Percentiles rank a stretch among this genome's conserved stretches.
Evolutionary conservation across 2,329 filamentous ascomycete species (phyloP).

Genomic region (Diaporthe helianthi): DNA sequence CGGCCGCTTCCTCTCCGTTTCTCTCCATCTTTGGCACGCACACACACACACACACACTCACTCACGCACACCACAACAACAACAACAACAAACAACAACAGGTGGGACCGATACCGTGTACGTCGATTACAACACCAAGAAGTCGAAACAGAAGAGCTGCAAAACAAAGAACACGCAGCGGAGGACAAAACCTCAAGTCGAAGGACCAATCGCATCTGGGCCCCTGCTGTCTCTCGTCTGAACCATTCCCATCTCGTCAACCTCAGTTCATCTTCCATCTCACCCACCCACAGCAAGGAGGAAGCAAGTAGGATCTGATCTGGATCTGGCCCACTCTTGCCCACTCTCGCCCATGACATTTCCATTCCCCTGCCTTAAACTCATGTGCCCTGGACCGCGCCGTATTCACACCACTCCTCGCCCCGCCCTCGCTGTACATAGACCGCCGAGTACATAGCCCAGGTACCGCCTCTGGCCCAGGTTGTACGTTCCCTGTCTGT

Average conservation of each 20-base stretch:
- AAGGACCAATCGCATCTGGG: background rate
- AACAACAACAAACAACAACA: conserved; percentile 6
- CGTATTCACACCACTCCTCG: conserved; percentile 27
- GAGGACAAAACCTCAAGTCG: background rate
- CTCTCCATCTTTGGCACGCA: conserved; percentile 7
- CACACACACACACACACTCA: background rate
- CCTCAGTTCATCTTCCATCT: background rate
- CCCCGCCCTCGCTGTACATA: conserved; percentile 13
- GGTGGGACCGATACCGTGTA: conserved; percentile 20
- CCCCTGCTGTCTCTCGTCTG: background rate
- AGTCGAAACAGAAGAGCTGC: background rate
- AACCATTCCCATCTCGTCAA: background rate
- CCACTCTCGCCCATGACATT: conserved; percentile 1
- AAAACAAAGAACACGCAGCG: background rate
- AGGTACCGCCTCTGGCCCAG: conserved; percentile 13
- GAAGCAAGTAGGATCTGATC: conserved; percentile 21
- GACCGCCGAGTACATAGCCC: conserved; percentile 18
- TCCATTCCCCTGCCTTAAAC: background rate
- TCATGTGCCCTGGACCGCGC: background rate
- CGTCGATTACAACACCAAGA: background rate
- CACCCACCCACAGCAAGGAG: background rate
- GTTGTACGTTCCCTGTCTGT: conserved; percentile 3
- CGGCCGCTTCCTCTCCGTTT: background rate
- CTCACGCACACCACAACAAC: background rate
- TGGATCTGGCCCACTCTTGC: conserved; percentile 24